phyloP scores from a whole-genome alignment of 2,329 filamentous ascomycete species.

The Cladobotryum mycophilum region DNA sequence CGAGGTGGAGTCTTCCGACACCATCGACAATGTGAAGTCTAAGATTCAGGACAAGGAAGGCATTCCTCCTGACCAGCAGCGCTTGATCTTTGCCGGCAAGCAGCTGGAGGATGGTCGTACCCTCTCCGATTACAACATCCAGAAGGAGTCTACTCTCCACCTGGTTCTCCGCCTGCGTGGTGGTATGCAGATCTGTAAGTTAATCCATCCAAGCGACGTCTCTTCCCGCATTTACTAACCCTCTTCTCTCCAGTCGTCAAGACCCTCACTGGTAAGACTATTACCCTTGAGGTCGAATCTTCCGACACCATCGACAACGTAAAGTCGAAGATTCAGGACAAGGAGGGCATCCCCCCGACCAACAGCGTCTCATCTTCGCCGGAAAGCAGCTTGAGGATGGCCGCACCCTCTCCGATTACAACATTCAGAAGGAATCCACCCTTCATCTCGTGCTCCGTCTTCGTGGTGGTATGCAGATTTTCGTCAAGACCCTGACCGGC shows the following conservation, averaged over 20 bases:
- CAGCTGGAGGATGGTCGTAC: slow-evolving; percentile 83
- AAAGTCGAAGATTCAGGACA: slow-evolving; percentile 97
- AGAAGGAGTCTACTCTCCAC: slow-evolving; percentile 64
- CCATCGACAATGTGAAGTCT: slow-evolving; percentile 94
- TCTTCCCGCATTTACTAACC: neutral
- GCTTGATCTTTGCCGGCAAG: slow-evolving; percentile 93
- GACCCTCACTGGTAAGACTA: slow-evolving; percentile 86
- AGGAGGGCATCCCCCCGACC: slow-evolving; percentile 94
- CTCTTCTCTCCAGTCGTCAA: slow-evolving; percentile 51
- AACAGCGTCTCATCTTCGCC: slow-evolving; percentile 93
- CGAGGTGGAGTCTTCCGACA: slow-evolving; percentile 82
- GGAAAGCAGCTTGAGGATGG: slow-evolving; percentile 97
- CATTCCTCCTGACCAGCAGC: slow-evolving; percentile 93
- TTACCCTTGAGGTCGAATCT: slow-evolving; percentile 84
- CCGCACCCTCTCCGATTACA: slow-evolving; percentile 49
- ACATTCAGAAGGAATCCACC: slow-evolving; percentile 59
- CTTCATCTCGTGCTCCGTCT: slow-evolving; percentile 72
- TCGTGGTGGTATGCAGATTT: slow-evolving; percentile 60
- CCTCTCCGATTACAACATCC: slow-evolving; percentile 51
- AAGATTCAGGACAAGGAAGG: slow-evolving; percentile 99
- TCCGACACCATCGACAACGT: slow-evolving; percentile 90
- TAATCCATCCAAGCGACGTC: neutral
- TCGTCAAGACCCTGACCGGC: slow-evolving; percentile 79
- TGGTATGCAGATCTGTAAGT: slow-evolving; percentile 61
- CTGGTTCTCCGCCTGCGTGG: slow-evolving; percentile 66